These are phyloP conservation scores for Scedosporium dehoogii DNA, from an alignment of 2,329 filamentous ascomycete species.

Conservation along the genomic window DNA sequence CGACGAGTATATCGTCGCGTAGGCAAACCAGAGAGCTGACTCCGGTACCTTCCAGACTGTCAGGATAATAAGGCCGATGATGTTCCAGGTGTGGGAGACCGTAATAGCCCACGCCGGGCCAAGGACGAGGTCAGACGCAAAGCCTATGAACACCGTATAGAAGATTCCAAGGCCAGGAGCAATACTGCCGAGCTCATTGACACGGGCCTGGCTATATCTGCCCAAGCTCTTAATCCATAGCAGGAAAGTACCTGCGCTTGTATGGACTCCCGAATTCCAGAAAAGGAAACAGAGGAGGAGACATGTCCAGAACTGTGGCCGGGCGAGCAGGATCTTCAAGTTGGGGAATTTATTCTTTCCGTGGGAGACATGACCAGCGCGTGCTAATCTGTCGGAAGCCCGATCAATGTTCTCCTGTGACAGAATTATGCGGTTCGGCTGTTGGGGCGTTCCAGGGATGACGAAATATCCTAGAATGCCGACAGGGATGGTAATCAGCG, in stretches of 20 bases:
- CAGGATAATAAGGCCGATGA: constrained; percentile 40
- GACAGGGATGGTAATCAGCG: constrained; percentile 44
- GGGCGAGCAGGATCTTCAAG: constrained; percentile 24
- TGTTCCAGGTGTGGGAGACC: constrained; percentile 37
- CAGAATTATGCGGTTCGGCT: constrained; percentile 37
- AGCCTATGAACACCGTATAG: constrained; percentile 42
- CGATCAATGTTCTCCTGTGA: constrained; percentile 34
- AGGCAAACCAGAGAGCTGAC: constrained; percentile 39
- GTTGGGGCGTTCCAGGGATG: constrained; percentile 34
- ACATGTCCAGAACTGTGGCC: constrained; percentile 39
- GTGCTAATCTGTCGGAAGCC: constrained; percentile 32
- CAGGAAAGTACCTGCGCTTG: constrained; percentile 37
- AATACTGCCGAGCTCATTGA: constrained; percentile 43
- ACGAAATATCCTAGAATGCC: constrained; percentile 40
- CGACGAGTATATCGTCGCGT: constrained; percentile 37
- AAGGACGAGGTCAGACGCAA: constrained; percentile 41
- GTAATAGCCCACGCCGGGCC: constrained; percentile 47
- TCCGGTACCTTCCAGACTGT: constrained; percentile 47
- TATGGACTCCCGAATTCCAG: constrained; percentile 41
- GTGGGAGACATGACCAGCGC: constrained; percentile 28
- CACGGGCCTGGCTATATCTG: constrained; percentile 30
- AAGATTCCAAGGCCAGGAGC: constrained; percentile 46
- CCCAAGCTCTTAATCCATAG: constrained; percentile 48
- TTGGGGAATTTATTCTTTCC: constrained; percentile 23
- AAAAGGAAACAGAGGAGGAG: constrained; percentile 43